Percentiles rank a stretch among this genome's conserved stretches.
phyloP scores from a whole-genome alignment of 2,329 filamentous ascomycete genomes.

The Madurella mycetomatis region DNA sequence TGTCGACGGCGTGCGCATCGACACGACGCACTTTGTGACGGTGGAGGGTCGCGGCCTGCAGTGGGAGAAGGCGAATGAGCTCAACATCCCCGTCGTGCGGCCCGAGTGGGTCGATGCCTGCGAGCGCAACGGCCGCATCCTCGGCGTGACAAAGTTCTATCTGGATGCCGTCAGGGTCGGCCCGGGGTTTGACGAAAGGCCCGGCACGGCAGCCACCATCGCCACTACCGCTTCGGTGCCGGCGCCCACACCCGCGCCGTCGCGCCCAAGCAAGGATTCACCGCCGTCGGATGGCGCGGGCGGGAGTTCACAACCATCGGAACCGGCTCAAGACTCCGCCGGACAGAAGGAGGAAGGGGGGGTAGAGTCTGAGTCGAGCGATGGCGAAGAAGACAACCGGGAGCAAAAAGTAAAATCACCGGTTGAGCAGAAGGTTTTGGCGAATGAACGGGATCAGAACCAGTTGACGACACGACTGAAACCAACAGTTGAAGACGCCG shows the following conservation, averaged over 20 bases:
- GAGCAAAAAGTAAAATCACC: constrained; percentile 40
- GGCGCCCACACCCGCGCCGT: constrained; percentile 15
- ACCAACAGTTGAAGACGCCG: constrained; percentile 24
- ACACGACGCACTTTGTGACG: constrained; percentile 97
- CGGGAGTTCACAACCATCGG: constrained; percentile 7
- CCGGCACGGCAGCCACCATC: constrained; percentile 20
- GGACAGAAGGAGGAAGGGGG: constrained; percentile 29
- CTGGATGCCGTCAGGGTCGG: constrained; percentile 63
- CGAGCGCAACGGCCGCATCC: constrained; percentile 84
- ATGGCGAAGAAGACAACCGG: constrained; percentile 30
- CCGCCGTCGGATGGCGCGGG: background rate
- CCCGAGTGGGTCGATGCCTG: constrained; percentile 98
- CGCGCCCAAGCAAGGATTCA: constrained; percentile 31
- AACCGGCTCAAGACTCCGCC: constrained; percentile 19
- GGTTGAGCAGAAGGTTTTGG: constrained; percentile 53
- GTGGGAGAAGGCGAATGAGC: constrained; percentile 96
- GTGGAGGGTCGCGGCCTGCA: constrained; percentile 83
- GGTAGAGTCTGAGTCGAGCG: constrained; percentile 27
- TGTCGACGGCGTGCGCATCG: constrained; percentile 84
- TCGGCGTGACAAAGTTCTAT: constrained; percentile 94
- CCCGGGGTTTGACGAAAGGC: constrained; percentile 16
- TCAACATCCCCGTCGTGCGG: constrained; percentile 94
- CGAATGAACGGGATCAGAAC: constrained; percentile 53
- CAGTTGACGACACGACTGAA: constrained; percentile 48
- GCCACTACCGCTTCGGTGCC: background rate